Evolutionary conservation across 2,329 filamentous ascomycete species (phyloP).

Genomic region (Fusarium hostae): DNA sequence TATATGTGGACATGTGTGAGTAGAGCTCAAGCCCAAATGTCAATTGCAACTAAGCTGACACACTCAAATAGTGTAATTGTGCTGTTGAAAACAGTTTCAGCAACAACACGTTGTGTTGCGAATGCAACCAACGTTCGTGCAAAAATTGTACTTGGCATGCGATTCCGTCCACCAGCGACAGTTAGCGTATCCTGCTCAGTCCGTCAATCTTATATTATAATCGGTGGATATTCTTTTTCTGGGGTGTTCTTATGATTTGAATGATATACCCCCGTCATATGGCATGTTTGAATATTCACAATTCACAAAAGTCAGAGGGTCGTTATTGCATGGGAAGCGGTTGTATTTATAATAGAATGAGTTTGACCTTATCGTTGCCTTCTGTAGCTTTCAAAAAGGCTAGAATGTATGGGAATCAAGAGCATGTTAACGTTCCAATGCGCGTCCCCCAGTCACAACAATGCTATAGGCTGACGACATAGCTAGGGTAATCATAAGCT

Average conservation of each 20-base stretch:
- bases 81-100: conserved; percentile 3
- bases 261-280: conserved; percentile 18
- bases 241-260: neutral
- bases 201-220: neutral
- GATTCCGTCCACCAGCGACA: conserved; percentile 1
- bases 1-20: conserved; percentile 50
- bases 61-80: conserved; percentile 37
- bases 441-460: neutral
- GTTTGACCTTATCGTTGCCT: neutral
- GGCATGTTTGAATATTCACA: neutral
- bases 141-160: neutral
- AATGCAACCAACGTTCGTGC: conserved; percentile 24
- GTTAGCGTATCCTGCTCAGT: neutral
- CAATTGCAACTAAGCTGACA: conserved; percentile 9
- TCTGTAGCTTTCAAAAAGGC: neutral
- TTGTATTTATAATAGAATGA: neutral
- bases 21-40: neutral
- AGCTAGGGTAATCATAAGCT: neutral
- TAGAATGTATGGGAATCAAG: neutral
- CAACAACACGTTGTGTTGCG: conserved; percentile 10
- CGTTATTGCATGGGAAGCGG: neutral
- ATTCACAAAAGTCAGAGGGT: neutral
- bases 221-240: neutral
- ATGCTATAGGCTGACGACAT: neutral
- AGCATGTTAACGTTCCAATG: neutral